Percentiles rank a stretch among this genome's conserved stretches.
Evolutionary conservation across 805 yeast species (phyloP).

Genomic region (Tetrapisispora phaffii): DNA sequence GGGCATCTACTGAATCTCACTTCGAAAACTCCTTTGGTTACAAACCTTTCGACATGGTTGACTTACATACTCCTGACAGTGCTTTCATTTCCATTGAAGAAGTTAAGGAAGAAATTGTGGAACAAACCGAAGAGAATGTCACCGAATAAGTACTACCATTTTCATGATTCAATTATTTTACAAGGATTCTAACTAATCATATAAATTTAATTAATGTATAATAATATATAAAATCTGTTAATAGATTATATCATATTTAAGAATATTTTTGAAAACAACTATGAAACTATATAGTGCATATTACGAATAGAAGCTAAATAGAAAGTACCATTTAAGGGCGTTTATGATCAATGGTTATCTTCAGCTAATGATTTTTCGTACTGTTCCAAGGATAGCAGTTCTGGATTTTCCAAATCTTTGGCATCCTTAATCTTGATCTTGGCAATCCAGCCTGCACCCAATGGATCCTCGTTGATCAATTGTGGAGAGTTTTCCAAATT

Average conservation of each 20-base stretch:
- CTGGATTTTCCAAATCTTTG: constrained; percentile 36
- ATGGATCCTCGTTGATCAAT: constrained; percentile 76
- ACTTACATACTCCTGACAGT: constrained; percentile 26
- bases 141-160: constrained; percentile 22
- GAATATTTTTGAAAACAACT: no score
- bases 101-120: constrained; percentile 62
- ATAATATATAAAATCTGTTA: no score
- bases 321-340: no score
- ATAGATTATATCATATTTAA: no score
- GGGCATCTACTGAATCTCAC: constrained; percentile 42
- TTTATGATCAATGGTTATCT: constrained; percentile 27
- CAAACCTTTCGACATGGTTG: constrained; percentile 33
- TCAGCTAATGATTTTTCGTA: constrained; percentile 52
- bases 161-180: no score
- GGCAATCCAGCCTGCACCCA: constrained; percentile 91
- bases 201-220: neutral
- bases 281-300: no score
- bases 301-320: no score
- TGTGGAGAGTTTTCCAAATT: constrained; percentile 60
- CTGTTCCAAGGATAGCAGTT: constrained; percentile 44
- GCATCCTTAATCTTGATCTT: constrained; percentile 52
- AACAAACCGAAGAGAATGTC: constrained; percentile 62
- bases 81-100: constrained; percentile 63
- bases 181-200: no score
- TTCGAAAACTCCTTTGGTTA: constrained; percentile 29